A percentile compares a stretch with the other conserved stretches of the same genome.
Conservation (phyloP, 306 rosid genomes). For the Dalbergia cultrata region DNA sequence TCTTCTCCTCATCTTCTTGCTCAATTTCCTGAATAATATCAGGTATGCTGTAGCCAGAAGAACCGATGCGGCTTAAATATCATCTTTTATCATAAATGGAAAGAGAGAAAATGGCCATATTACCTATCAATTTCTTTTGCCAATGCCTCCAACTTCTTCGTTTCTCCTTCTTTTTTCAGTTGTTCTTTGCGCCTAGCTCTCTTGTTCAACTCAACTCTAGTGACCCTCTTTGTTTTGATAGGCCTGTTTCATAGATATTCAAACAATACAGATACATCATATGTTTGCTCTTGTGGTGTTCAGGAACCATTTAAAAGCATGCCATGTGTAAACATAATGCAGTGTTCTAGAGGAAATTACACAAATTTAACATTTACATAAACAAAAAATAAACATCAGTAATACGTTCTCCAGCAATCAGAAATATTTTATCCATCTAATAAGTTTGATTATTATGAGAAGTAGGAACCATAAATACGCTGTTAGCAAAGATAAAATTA, state of each 20-base stretch:
- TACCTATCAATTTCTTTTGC: constrained; percentile 91
- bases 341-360: neutral
- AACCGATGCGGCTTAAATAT: constrained; percentile 11
- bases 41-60: constrained; percentile 64
- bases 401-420: neutral
- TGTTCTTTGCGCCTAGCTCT: constrained; percentile 77
- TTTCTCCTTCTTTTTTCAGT: constrained; percentile 67
- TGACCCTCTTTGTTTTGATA: constrained; percentile 67
- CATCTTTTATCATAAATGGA: neutral
- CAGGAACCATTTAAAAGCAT: neutral
- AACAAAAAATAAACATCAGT: neutral
- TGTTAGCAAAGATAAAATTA: neutral
- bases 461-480: neutral
- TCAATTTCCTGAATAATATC: constrained; percentile 77
- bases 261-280: constrained; percentile 42
- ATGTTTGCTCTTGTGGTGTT: neutral
- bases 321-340: constrained; percentile 2
- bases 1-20: constrained; percentile 76
- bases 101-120: constrained; percentile 21
- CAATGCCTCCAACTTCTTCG: constrained; percentile 58
- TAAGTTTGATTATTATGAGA: constrained; percentile 4
- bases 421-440: neutral
- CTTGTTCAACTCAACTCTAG: constrained; percentile 77
- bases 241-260: constrained; percentile 58
- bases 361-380: neutral